Conservation (phyloP, 2,329 filamentous ascomycete species). For the Beauveria varroae region DNA sequence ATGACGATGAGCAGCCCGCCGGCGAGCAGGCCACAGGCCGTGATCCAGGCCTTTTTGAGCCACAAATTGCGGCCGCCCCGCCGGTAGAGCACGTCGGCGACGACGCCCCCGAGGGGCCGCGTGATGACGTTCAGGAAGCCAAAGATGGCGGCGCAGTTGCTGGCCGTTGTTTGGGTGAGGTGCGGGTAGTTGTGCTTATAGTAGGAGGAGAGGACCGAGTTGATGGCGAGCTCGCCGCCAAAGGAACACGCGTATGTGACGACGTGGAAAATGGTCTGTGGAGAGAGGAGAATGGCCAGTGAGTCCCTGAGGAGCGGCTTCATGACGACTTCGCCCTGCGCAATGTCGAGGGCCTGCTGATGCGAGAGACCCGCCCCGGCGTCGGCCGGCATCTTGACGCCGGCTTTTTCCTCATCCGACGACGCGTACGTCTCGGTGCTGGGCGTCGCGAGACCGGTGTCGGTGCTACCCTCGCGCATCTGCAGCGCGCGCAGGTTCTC, state of each 20-base stretch:
- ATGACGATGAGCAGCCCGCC: constrained; percentile 55
- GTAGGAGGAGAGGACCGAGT: constrained; percentile 51
- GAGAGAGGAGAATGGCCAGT: constrained; percentile 38
- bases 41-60: constrained; percentile 40
- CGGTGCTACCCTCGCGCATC: constrained; percentile 33
- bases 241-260: constrained; percentile 57
- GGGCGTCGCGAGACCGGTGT: constrained; percentile 38
- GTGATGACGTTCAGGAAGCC: constrained; percentile 65
- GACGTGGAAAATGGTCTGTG: constrained; percentile 48
- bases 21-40: constrained; percentile 47
- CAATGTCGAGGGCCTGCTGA: constrained; percentile 46
- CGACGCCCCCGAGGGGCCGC: constrained; percentile 56
- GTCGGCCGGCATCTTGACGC: not conserved
- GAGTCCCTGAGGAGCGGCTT: constrained; percentile 49
- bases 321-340: constrained; percentile 42
- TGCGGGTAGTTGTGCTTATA: constrained; percentile 52
- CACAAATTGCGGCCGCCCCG: constrained; percentile 26
- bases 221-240: constrained; percentile 55
- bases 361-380: constrained; percentile 32
- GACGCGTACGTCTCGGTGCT: constrained; percentile 10
- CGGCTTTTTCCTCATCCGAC: constrained; percentile 25
- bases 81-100: constrained; percentile 44
- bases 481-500: constrained; percentile 43
- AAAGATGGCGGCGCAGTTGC: constrained; percentile 64
- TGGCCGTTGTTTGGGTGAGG: constrained; percentile 48